A percentile compares a stretch with the other conserved stretches of the same genome.
Evolutionary conservation across 2,329 filamentous ascomycete genomes (phyloP).

Genomic region (Arthrobotrys sinensis): DNA sequence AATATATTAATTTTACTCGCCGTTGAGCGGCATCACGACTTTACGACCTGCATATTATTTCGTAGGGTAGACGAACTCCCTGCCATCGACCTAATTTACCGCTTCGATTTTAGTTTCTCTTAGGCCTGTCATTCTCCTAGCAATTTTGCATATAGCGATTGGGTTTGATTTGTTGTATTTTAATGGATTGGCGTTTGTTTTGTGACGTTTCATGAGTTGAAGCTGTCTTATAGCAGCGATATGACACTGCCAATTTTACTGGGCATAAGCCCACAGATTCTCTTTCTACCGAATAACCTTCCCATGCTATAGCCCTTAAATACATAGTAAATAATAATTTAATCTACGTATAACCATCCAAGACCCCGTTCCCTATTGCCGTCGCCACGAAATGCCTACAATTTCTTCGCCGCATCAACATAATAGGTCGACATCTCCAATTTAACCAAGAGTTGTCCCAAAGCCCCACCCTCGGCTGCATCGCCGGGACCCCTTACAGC

Average conservation of each 20-base stretch:
- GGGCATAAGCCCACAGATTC: constrained; percentile 17
- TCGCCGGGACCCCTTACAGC: constrained; percentile 63
- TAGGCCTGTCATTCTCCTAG: not conserved
- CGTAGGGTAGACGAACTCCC: no score
- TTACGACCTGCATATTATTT: not conserved
- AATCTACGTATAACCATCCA: constrained; percentile 2
- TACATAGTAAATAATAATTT: constrained; percentile 4
- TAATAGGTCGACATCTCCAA: constrained; percentile 74
- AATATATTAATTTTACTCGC: constrained; percentile 1
- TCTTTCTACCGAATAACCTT: not conserved
- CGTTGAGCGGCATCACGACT: not conserved
- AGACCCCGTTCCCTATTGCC: not conserved
- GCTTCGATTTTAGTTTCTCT: not conserved
- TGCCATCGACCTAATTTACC: not conserved
- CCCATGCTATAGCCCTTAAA: not conserved
- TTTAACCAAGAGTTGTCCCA: constrained; percentile 78
- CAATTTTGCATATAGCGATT: not conserved
- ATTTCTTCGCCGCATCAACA: constrained; percentile 54
- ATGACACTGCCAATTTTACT: constrained; percentile 26
- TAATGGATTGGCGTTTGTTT: constrained; percentile 5
- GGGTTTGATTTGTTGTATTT: not conserved
- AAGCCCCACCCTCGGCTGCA: constrained; percentile 72
- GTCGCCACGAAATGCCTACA: constrained; percentile 25
- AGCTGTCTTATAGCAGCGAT: constrained; percentile 4
- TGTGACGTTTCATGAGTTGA: constrained; percentile 11